Conservation (phyloP, 352 stramenopile species). For the Pythium chondricola region DNA sequence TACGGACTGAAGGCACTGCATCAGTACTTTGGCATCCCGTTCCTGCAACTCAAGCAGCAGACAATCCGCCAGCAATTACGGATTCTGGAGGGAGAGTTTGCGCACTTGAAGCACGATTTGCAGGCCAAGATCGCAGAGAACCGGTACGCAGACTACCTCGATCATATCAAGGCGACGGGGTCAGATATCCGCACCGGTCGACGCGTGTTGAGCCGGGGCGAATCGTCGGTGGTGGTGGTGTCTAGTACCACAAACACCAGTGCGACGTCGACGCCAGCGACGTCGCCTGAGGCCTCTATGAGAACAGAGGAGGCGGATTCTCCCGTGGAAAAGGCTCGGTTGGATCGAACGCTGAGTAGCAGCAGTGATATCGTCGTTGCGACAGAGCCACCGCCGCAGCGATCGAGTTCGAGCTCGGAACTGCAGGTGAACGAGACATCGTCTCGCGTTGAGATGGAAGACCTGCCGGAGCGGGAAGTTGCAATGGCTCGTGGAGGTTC, state of each 20-base stretch:
- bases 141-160: constrained; percentile 67
- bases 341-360: constrained; percentile 24
- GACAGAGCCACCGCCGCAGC: not conserved
- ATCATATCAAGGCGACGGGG: constrained; percentile 56
- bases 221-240: not conserved
- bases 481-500: constrained; percentile 22
- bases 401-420: not conserved
- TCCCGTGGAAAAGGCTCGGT: not conserved
- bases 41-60: constrained; percentile 72
- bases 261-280: too few relatives aligned
- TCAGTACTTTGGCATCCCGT: constrained; percentile 82
- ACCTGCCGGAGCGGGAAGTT: constrained; percentile 42
- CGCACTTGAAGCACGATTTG: constrained; percentile 65
- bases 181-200: constrained; percentile 78
- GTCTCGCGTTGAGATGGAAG: constrained; percentile 31
- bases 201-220: constrained; percentile 8
- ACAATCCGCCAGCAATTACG: constrained; percentile 73
- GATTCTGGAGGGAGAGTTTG: constrained; percentile 64
- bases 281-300: constrained; percentile 10
- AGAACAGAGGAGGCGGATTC: constrained; percentile 2
- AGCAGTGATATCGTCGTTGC: constrained; percentile 30
- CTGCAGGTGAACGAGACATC: not conserved
- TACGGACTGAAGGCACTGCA: constrained; percentile 81
- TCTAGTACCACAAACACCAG: too few relatives aligned
- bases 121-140: constrained; percentile 67